A percentile compares a stretch with the other conserved stretches of the same genome.
Conservation (phyloP, 108 stramenopile genomes). For the Hondaea fermentalgiana region DNA sequence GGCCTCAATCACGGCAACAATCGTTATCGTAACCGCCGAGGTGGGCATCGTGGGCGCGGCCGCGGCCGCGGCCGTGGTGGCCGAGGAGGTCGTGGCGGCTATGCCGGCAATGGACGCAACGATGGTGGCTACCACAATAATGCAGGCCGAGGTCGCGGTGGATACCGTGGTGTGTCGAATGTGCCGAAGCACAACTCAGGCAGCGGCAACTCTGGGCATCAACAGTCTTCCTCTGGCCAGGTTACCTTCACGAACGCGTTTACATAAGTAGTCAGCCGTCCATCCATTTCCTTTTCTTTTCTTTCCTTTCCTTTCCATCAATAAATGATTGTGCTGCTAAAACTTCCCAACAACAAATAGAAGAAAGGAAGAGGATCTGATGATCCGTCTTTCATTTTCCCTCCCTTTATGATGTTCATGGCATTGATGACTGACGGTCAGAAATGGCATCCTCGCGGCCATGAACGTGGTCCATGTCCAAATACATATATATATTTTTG, state of each 20-base stretch:
- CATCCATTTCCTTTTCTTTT: neutral
- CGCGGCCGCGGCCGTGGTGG: neutral
- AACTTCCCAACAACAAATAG: too few species aligned
- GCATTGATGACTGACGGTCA: too few species aligned
- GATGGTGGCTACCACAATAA: neutral
- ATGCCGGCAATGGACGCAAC: neutral
- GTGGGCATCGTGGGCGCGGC: conserved; percentile 6
- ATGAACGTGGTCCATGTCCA: too few species aligned
- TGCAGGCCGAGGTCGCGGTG: neutral
- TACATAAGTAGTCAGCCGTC: neutral
- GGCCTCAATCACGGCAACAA: conserved; percentile 25
- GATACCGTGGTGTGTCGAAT: too few species aligned
- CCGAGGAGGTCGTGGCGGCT: neutral
- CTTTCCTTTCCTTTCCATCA: neutral
- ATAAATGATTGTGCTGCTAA: too few species aligned
- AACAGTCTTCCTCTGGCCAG: neutral
- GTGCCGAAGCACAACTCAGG: too few species aligned
- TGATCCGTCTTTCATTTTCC: too few species aligned
- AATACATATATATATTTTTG: too few species aligned
- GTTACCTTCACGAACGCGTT: neutral
- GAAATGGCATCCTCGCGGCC: too few species aligned
- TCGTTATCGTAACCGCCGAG: conserved; percentile 25
- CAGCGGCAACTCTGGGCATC: too few species aligned
- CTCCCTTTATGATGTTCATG: too few species aligned
- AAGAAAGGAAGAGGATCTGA: too few species aligned